phyloP scores from a whole-genome alignment of 176 grass and related monocot species.

The Lolium perenne region DNA sequence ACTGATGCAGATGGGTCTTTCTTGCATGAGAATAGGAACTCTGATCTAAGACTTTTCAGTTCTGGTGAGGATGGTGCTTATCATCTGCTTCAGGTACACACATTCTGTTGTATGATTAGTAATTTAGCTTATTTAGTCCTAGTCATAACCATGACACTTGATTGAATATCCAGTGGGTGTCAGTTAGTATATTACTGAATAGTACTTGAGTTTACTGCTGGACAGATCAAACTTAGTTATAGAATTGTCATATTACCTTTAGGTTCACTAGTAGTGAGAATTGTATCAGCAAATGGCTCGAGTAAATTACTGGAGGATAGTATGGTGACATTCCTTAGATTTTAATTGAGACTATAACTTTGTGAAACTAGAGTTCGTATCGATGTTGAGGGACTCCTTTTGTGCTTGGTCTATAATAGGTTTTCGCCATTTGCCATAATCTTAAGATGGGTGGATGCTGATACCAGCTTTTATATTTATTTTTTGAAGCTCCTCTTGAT shows the following conservation, averaged over 20 bases:
- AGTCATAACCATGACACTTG: neutral
- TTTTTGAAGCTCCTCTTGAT: constrained; percentile 65
- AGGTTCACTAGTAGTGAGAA: neutral
- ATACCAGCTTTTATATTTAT: constrained; percentile 13
- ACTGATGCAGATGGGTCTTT: constrained; percentile 76
- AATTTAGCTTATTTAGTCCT: neutral
- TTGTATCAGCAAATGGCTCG: neutral
- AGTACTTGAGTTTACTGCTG: neutral
- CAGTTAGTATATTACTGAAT: neutral
- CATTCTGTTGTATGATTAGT: constrained; percentile 14
- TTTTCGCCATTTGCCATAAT: neutral
- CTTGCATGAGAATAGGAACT: constrained; percentile 72
- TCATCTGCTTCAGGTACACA: constrained; percentile 78
- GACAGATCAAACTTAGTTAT: neutral
- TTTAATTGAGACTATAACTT: neutral
- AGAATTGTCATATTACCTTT: neutral
- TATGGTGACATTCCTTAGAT: neutral
- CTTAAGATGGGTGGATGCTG: constrained; percentile 16
- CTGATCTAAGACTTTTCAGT: constrained; percentile 74
- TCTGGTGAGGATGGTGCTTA: constrained; percentile 66
- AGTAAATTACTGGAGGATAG: neutral
- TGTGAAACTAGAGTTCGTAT: neutral
- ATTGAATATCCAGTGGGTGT: neutral
- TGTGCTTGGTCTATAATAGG: neutral
- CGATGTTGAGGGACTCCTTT: constrained; percentile 2